phyloP scores from a whole-genome alignment of 768 basidiomycete genomes.

The Lanmaoa pseudosensibilis region DNA sequence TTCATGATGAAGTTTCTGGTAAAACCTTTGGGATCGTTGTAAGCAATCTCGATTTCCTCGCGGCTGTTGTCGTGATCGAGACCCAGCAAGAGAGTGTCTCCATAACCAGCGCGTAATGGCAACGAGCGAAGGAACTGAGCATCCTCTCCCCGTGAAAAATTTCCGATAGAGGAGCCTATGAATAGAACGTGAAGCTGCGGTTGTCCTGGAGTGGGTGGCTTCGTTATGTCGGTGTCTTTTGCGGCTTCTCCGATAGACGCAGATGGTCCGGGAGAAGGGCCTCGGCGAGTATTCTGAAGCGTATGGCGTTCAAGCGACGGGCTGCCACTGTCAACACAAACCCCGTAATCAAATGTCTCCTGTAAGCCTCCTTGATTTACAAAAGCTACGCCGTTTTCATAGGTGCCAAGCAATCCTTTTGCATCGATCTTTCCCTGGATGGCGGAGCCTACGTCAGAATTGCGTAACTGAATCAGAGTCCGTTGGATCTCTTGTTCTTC shows the following conservation, averaged over 20 bases:
- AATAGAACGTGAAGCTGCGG: constrained; percentile 82
- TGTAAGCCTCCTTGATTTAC: constrained; percentile 47
- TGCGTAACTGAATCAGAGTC: constrained; percentile 65
- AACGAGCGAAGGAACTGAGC: constrained; percentile 73
- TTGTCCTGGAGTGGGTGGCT: constrained; percentile 50
- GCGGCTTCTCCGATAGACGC: constrained; percentile 23
- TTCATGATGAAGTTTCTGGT: constrained; percentile 85
- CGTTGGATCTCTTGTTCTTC: constrained; percentile 84
- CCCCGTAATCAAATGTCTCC: constrained; percentile 5
- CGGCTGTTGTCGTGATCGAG: constrained; percentile 80
- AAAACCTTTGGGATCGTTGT: constrained; percentile 76
- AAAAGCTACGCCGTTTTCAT: constrained; percentile 84
- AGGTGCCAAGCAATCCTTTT: constrained; percentile 89
- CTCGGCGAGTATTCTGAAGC: constrained; percentile 19
- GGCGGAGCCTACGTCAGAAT: constrained; percentile 58
- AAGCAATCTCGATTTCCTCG: constrained; percentile 76
- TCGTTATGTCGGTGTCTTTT: constrained; percentile 3
- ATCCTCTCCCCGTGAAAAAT: constrained; percentile 74
- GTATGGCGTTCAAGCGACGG: constrained; percentile 11
- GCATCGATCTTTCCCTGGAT: constrained; percentile 73
- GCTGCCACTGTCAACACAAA: background rate
- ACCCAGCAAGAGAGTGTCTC: constrained; percentile 88
- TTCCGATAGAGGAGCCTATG: constrained; percentile 89
- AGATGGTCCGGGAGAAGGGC: constrained; percentile 42
- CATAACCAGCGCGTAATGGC: constrained; percentile 69